Base-by-base conservation (phyloP, 1,139 yeast species). In the Suhomyces guaymorum region DNA sequence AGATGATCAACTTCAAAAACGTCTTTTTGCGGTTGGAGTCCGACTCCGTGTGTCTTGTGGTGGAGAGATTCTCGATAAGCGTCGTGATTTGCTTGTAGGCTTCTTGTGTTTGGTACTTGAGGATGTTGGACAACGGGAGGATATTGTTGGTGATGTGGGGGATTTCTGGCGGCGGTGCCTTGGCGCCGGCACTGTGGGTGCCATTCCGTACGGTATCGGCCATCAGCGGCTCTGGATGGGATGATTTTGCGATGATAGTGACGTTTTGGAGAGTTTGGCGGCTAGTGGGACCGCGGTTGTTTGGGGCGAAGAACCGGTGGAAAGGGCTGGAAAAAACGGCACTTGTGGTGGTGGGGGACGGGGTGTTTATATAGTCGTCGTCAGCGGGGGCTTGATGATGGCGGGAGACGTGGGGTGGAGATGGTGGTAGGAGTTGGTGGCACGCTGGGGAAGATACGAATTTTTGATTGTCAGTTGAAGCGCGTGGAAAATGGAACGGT, bases 131-230 rank as follows among this genome's bases (percentile, higher is more conserved):
- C 29, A 86, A 60, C 13, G 92, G 81, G 6, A 83, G 68, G 49
- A 83, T 81, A 54, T 86, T 86, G 42, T 75, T 73, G 12, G 86
- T 73, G 44, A 87, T 73, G 52, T 86, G 95, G n/a, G 94, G 90
- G 26, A 86, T 71, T 11, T 61, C 63, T 9, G 26, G 26, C 6
- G 24, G 22, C 7, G 23, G 29, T n/a, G n/a, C n/a, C 15, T 26
- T 31, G 13, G 18, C 22, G 5, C 24, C 21, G 10, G 34, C n/a
- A n/a, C n/a, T 25, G 24, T 15, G 25, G 8, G 25, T 21, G 9
- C 32, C 32, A 18, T 30, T 30, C 18, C 14, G 9, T 15, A 13
- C 19, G 14, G 32, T 4, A 4, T 30, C 32, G 6, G 28, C 17
- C 28, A 30, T 30, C 23, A 20, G 21, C 4, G 11, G 28, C 17